These are phyloP conservation scores for Clonostachys solani DNA, from an alignment of 2,329 filamentous ascomycete genomes.

Conservation along the genomic window DNA sequence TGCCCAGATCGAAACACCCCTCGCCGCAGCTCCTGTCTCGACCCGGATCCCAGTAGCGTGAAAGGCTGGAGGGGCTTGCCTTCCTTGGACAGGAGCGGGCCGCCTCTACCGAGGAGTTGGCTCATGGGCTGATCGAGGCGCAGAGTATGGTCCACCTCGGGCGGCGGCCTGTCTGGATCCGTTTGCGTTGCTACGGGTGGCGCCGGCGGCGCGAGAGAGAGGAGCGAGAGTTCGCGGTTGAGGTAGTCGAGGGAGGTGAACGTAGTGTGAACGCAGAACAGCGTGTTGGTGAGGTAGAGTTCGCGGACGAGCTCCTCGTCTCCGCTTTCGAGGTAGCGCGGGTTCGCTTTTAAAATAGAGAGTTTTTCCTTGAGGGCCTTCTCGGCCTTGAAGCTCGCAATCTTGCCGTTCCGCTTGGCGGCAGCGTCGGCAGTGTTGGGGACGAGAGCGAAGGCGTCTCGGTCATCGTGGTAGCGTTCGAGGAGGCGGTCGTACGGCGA, in stretches of 20 bases:
- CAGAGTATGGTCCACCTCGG: conserved; percentile 48
- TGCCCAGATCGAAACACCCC: conserved; percentile 89
- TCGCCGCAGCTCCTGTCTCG: conserved; percentile 67
- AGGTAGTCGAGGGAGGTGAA: conserved; percentile 87
- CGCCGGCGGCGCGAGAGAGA: conserved; percentile 66
- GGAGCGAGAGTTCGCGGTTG: conserved; percentile 77
- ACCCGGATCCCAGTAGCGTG: conserved; percentile 64
- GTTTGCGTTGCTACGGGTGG: conserved; percentile 5
- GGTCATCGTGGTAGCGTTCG: conserved; percentile 68
- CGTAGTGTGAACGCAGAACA: conserved; percentile 70
- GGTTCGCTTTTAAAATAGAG: conserved; percentile 47
- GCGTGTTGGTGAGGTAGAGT: conserved; percentile 71
- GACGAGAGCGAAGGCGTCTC: conserved; percentile 68
- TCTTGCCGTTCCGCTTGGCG: conserved; percentile 75
- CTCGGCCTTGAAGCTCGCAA: conserved; percentile 78
- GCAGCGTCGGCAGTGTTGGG: conserved; percentile 54
- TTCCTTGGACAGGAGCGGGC: conserved; percentile 70
- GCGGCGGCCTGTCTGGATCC: conserved; percentile 37
- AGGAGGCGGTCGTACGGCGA: conserved; percentile 64
- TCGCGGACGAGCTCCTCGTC: conserved; percentile 84
- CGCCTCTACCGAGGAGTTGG: conserved; percentile 45
- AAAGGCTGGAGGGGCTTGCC: conserved; percentile 91
- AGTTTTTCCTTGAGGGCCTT: conserved; percentile 80
- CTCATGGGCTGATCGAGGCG: conserved; percentile 66
- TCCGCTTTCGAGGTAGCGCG: conserved; percentile 52